These are phyloP conservation scores for Haematococcus sp. DNA, from an alignment of 139 green algal species.

Conservation along the genomic window DNA sequence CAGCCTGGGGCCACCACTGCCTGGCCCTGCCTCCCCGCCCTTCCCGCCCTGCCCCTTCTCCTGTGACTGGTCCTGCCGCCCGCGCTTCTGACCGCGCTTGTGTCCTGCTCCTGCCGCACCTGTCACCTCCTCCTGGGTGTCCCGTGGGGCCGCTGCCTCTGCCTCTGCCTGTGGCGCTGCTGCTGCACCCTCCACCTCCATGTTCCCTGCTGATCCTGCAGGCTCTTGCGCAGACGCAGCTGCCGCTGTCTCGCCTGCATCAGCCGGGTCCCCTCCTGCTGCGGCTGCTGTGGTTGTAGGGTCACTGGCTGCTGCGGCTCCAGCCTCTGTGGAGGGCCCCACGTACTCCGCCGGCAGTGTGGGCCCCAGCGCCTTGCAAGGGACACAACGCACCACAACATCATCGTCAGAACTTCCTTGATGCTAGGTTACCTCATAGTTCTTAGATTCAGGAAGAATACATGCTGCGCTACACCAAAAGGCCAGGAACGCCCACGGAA, in stretches of 20 bases:
- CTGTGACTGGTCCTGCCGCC: constrained; percentile 1
- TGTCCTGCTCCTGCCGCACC: constrained; percentile 7
- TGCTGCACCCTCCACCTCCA: not conserved
- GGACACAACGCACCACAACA: no score
- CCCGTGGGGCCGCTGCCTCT: no score
- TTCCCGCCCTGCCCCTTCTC: not conserved
- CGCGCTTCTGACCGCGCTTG: constrained; percentile 4
- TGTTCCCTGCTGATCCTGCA: not conserved
- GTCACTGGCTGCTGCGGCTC: not conserved
- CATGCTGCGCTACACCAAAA: no score
- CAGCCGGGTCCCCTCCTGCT: not conserved
- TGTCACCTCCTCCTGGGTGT: no score
- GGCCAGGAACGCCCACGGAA: no score
- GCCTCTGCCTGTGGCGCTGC: constrained; percentile 3
- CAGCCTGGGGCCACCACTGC: not conserved
- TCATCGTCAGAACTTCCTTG: no score
- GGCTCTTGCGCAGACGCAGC: constrained; percentile 14
- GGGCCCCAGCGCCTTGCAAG: no score
- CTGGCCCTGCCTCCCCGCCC: not conserved
- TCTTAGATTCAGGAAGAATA: no score
- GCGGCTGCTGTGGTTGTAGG: constrained; percentile 2
- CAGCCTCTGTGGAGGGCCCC: not conserved
- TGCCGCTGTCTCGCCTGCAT: not conserved
- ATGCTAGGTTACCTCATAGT: no score
- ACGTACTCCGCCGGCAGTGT: no score